These are phyloP conservation scores for Thuidium tamariscinum DNA, from an alignment of 225 moss, liverwort and hornwort genomes.

Conservation along the genomic window DNA sequence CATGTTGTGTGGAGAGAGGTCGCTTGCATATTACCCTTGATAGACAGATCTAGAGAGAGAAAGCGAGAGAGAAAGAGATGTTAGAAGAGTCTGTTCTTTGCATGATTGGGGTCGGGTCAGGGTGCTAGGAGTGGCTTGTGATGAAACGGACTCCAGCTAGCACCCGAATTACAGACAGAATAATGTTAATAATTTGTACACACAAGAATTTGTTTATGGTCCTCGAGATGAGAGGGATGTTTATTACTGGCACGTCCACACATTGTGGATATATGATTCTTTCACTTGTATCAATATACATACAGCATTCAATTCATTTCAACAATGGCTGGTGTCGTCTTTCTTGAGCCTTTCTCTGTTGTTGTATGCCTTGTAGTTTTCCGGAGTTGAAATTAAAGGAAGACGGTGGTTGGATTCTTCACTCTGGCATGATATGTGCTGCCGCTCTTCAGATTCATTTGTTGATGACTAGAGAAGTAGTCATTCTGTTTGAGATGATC, in stretches of 20 bases:
- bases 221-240: slow-evolving; percentile 13
- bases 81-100: neutral
- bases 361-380: neutral
- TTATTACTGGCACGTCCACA: slow-evolving; percentile 27
- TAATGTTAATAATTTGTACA: slow-evolving; percentile 38
- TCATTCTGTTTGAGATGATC: neutral
- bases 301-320: slow-evolving; percentile 3
- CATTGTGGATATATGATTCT: slow-evolving; percentile 39
- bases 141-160: neutral
- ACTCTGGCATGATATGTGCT: neutral
- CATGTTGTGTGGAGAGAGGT: slow-evolving; percentile 13
- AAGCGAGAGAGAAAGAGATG: neutral
- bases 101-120: slow-evolving; percentile 5
- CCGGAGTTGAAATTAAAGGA: neutral
- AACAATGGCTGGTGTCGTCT: neutral
- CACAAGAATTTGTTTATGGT: slow-evolving; percentile 4
- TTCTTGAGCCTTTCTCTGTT: neutral
- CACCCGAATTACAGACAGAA: neutral
- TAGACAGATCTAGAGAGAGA: neutral
- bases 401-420: neutral
- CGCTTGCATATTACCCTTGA: slow-evolving; percentile 5
- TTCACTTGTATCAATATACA: slow-evolving; percentile 25
- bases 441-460: neutral
- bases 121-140: neutral
- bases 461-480: neutral